Evolutionary conservation across 305 asterid genomes (phyloP).

Genomic region (Euphrasia arctica): DNA sequence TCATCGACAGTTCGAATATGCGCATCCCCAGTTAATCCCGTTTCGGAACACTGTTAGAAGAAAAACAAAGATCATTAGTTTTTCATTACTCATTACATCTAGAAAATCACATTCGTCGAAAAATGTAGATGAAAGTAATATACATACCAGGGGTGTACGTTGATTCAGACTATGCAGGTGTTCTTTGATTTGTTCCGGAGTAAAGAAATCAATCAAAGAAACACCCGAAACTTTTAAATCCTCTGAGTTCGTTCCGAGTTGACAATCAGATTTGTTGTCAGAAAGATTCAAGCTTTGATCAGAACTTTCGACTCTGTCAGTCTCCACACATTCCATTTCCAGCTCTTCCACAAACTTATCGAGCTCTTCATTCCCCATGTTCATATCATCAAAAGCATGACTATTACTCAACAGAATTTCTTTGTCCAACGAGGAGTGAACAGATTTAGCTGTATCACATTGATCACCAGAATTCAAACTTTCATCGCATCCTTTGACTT

Average conservation of each 20-base stretch:
- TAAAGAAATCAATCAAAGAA: slow-evolving; percentile 60
- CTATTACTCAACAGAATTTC: too few relatives aligned
- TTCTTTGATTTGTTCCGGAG: slow-evolving; percentile 50
- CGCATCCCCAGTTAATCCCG: slow-evolving; percentile 30
- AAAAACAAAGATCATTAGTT: slow-evolving; percentile 12
- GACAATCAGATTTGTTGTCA: slow-evolving; percentile 27
- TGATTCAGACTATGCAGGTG: slow-evolving; percentile 54
- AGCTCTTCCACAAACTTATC: slow-evolving; percentile 27
- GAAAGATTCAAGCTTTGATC: slow-evolving; percentile 22
- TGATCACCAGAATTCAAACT: slow-evolving; percentile 7
- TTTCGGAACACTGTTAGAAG: slow-evolving; percentile 24
- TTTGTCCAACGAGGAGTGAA: background rate
- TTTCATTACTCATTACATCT: slow-evolving; percentile 8
- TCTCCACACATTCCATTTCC: slow-evolving; percentile 29
- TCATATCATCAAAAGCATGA: slow-evolving; percentile 11
- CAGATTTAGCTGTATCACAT: slow-evolving; percentile 25
- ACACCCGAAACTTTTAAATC: slow-evolving; percentile 41
- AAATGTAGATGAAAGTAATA: slow-evolving; percentile 4
- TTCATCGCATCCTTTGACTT: slow-evolving; percentile 27
- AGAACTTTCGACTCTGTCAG: slow-evolving; percentile 17
- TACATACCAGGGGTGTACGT: slow-evolving; percentile 44
- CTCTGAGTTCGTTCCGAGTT: slow-evolving; percentile 27
- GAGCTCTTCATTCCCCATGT: slow-evolving; percentile 19
- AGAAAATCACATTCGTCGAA: background rate
- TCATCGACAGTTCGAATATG: slow-evolving; percentile 26